Evolutionary conservation across 768 basidiomycete genomes (phyloP), one percentile per base, ranked within the genome.

Genomic region (Boletus sp.): DNA sequence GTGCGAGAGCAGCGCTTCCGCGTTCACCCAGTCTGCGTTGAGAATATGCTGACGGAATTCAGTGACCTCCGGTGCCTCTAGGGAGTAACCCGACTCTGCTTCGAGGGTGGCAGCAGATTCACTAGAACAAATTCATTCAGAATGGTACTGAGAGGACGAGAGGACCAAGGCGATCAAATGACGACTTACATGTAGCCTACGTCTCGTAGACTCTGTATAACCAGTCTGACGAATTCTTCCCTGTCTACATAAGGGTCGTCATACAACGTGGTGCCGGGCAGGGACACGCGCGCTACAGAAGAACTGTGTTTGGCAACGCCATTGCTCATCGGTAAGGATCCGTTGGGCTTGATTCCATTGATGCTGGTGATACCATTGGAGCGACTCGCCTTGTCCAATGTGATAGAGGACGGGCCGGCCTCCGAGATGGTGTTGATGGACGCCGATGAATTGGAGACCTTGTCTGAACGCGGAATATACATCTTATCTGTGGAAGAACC

Each of bases 51-150:
- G 80, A 61, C 92, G 81, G 69, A 98, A 95, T 56, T 88, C 83
- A 3, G 87, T 78, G 6, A 95, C 92, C 58, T 88, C 80, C 15
- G 83, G 75, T 20, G 85, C 79, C 68, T 97, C 94, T 76, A 95
- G 82, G 39, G 84, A 77, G 73, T 92, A 96, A 7, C 94, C 95
- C 8, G 94, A 97, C 74, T 98, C 94, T 5, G 87, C 89, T 74
- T 97, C 93, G 52, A 98, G 80, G 2, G 88, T 89, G 17, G 86
- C 83, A 28, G 94, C 94, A 28, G 92, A 89, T 77, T 94, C 89
- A 57, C 94, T 98, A 67, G 57, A 64, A 32, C 56, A 46, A 41
- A 42, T 9, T 12, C 20, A 12, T 57, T 70, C 42, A 63, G 57
- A 56, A 40, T 58, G 55, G 28, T 28, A 20, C 29, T 18, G 46